phyloP scores from a whole-genome alignment of 2,329 filamentous ascomycete species.

The Mollisiaceae sp. region DNA sequence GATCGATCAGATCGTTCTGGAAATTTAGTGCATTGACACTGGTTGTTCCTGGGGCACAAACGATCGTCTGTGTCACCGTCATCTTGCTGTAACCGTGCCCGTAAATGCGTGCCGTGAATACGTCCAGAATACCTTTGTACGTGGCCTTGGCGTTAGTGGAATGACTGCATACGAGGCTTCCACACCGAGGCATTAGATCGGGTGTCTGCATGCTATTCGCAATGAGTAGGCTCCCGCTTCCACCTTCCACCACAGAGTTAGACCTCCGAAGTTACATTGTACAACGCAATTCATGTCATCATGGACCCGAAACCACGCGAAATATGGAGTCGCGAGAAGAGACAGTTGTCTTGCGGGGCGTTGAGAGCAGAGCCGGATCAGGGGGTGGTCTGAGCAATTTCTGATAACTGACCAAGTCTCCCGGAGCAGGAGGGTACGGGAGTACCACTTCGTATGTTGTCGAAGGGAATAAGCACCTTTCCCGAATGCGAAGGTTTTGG shows the following conservation, averaged over 20 bases:
- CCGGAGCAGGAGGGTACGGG: not conserved
- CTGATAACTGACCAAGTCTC: not conserved
- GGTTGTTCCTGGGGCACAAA: not conserved
- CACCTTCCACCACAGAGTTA: not conserved
- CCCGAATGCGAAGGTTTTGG: not conserved
- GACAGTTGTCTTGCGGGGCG: not conserved
- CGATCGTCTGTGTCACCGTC: not conserved
- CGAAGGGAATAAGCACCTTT: constrained; percentile 13
- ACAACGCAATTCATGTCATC: constrained; percentile 13
- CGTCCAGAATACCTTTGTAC: constrained; percentile 1
- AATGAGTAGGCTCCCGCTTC: not conserved
- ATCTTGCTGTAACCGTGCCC: constrained; percentile 8
- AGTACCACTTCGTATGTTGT: not conserved
- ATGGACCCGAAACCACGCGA: constrained; percentile 12
- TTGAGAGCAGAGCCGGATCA: constrained; percentile 12
- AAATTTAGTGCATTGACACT: constrained; percentile 13
- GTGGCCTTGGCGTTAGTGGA: constrained; percentile 3
- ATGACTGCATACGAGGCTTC: constrained; percentile 16
- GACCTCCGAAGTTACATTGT: constrained; percentile 12
- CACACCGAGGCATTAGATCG: not conserved
- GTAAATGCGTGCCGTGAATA: not conserved
- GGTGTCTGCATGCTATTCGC: constrained; percentile 4
- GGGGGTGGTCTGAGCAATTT: constrained; percentile 16
- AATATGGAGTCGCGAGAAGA: constrained; percentile 14
- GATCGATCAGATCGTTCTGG: constrained; percentile 17